phyloP scores from a whole-genome alignment of 75 land plant genomes.

The Gnetum montanum region DNA sequence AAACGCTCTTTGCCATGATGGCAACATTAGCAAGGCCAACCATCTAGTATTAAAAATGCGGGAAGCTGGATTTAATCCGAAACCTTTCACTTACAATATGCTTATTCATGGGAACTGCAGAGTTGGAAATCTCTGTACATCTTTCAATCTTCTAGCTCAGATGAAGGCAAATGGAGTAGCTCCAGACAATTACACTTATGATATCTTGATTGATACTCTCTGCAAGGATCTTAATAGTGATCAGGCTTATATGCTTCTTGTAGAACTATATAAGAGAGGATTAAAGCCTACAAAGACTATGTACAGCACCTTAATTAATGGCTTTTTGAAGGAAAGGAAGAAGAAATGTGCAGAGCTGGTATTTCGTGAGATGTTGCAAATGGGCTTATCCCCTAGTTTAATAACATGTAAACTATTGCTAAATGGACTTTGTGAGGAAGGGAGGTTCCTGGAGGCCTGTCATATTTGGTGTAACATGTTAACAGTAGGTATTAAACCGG shows the following conservation, averaged over 20 bases:
- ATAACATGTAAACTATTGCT: conserved; percentile 48
- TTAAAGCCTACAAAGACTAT: conserved; percentile 31
- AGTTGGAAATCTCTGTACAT: conserved; percentile 20
- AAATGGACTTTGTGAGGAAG: conserved; percentile 31
- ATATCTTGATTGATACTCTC: conserved; percentile 32
- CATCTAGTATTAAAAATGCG: conserved; percentile 34
- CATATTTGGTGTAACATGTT: conserved; percentile 48
- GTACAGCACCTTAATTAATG: conserved; percentile 40
- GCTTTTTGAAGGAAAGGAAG: conserved; percentile 37
- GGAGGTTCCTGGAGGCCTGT: conserved; percentile 35
- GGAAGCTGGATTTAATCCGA: conserved; percentile 27
- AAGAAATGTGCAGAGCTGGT: conserved; percentile 17
- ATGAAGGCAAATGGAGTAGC: conserved; percentile 28
- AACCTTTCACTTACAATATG: conserved; percentile 29
- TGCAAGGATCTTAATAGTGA: conserved; percentile 25
- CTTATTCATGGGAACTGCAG: conserved; percentile 33
- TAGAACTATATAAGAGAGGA: conserved; percentile 24
- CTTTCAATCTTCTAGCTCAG: conserved; percentile 20
- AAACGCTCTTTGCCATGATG: conserved; percentile 22
- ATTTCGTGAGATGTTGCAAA: conserved; percentile 36
- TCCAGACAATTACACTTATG: conserved; percentile 33
- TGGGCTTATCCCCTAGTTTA: conserved; percentile 27
- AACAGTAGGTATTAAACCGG: conserved; percentile 19
- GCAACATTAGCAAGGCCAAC: conserved; percentile 29
- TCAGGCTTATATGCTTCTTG: conserved; percentile 32